Evolutionary conservation across 2,329 filamentous ascomycete species (phyloP).

Genomic region (Claviceps pazoutovae): DNA sequence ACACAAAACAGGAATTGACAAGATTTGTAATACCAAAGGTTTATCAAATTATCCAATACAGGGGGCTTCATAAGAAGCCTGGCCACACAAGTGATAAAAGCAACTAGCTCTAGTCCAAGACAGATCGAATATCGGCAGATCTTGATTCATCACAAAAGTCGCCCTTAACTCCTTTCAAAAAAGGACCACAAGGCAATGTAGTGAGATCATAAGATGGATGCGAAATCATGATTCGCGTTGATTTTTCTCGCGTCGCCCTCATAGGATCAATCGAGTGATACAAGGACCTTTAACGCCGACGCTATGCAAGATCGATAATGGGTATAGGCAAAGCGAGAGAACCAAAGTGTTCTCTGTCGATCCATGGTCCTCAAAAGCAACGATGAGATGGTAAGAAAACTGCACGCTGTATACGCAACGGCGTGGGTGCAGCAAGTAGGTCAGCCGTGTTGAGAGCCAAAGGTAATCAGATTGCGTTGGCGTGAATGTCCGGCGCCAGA

Average conservation of each 20-base stretch:
- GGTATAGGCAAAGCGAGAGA: background rate
- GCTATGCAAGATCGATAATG: constrained; percentile 2
- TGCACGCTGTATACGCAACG: background rate
- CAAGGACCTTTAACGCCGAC: constrained; percentile 1
- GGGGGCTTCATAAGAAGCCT: background rate
- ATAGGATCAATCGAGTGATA: background rate
- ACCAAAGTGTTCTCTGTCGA: background rate
- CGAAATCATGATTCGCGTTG: background rate
- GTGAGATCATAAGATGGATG: background rate
- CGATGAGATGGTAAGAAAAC: background rate
- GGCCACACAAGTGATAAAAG: background rate
- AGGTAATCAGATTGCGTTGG: too few species aligned
- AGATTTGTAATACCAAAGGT: too few species aligned
- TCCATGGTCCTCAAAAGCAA: background rate
- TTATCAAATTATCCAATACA: background rate
- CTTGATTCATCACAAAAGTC: background rate
- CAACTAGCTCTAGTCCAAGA: background rate
- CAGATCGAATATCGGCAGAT: background rate
- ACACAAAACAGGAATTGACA: too few species aligned
- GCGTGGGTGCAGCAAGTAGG: background rate
- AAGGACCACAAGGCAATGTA: background rate
- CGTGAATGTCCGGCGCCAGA: too few species aligned
- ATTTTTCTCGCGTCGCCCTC: background rate
- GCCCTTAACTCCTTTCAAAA: background rate
- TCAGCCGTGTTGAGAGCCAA: background rate